Percentiles rank a stretch among this genome's conserved stretches.
Evolutionary conservation across 225 moss, liverwort and hornwort species (phyloP).

Genomic region (Asterella californica): DNA sequence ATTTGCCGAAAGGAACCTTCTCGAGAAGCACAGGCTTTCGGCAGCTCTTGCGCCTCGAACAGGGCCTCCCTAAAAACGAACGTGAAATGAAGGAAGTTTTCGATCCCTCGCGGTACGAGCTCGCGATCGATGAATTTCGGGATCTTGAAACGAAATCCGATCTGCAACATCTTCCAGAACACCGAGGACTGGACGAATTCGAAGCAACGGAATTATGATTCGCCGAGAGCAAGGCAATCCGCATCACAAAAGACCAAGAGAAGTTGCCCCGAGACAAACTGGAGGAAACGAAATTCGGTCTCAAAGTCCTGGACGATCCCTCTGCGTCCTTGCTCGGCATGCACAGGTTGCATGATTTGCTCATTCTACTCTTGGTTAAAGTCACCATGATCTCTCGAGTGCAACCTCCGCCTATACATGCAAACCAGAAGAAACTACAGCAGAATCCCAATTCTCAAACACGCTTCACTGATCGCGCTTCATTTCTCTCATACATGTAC

Average conservation of each 20-base stretch:
- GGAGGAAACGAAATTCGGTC: not conserved
- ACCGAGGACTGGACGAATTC: not conserved
- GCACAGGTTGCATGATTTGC: not conserved
- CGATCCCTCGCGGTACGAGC: not conserved
- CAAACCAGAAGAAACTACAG: not conserved
- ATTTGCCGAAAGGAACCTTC: conserved; percentile 7
- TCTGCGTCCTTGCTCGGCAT: not conserved
- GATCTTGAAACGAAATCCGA: not conserved
- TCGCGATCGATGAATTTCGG: not conserved
- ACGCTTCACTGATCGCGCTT: not conserved
- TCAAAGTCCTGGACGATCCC: not conserved
- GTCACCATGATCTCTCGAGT: not conserved
- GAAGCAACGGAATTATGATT: not conserved
- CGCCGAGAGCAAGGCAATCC: conserved; percentile 16
- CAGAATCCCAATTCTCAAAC: not conserved
- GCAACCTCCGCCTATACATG: not conserved
- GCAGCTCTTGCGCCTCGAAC: not conserved
- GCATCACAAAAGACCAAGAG: conserved; percentile 14
- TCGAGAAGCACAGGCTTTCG: not conserved
- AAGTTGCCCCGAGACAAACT: conserved; percentile 12
- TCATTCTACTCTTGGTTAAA: not conserved
- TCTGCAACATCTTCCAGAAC: not conserved
- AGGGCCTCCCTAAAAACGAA: not conserved
- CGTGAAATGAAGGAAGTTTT: conserved; percentile 9
- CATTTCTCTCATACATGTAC: not conserved